Evolutionary conservation across 495 filamentous ascomycete species (phyloP).

Genomic region (Emericellopsis terricola): DNA sequence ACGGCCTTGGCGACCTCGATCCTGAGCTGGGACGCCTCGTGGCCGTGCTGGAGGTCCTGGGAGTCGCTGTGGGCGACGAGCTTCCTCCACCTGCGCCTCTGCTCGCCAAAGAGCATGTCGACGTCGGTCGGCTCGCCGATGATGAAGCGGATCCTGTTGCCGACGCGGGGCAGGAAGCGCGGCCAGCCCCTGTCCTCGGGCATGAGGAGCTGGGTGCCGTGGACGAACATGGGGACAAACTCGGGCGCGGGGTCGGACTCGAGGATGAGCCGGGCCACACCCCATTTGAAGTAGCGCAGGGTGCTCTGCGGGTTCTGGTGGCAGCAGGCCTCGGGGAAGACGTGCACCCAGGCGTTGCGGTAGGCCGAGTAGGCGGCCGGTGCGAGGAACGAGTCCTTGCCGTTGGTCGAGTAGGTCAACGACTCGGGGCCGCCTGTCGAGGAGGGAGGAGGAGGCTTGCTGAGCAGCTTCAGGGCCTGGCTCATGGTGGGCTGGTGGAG

Average conservation of each 20-base stretch:
- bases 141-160: slow-evolving; percentile 52
- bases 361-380: slow-evolving; percentile 35
- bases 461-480: slow-evolving; percentile 69
- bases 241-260: slow-evolving; percentile 70
- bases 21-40: slow-evolving; percentile 59
- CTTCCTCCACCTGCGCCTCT: slow-evolving; percentile 2
- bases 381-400: slow-evolving; percentile 34
- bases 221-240: slow-evolving; percentile 84
- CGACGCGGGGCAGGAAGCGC: slow-evolving; percentile 60
- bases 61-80: slow-evolving; percentile 16
- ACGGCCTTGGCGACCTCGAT: slow-evolving; percentile 68
- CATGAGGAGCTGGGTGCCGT: slow-evolving; percentile 75
- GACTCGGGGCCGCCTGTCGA: slow-evolving; percentile 30
- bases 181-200: slow-evolving; percentile 60
- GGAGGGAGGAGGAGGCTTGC: slow-evolving; percentile 12
- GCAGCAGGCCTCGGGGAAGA: slow-evolving; percentile 88
- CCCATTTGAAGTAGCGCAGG: slow-evolving; percentile 98
- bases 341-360: slow-evolving; percentile 67
- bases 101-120: slow-evolving; percentile 35
- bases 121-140: slow-evolving; percentile 50
- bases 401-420: slow-evolving; percentile 47
- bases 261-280: slow-evolving; percentile 71
- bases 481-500: slow-evolving; percentile 82
- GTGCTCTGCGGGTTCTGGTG: slow-evolving; percentile 66
- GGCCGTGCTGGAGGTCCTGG: slow-evolving; percentile 37